These are phyloP conservation scores for Candida boleticola DNA, from an alignment of 805 yeast species.

Conservation along the genomic window DNA sequence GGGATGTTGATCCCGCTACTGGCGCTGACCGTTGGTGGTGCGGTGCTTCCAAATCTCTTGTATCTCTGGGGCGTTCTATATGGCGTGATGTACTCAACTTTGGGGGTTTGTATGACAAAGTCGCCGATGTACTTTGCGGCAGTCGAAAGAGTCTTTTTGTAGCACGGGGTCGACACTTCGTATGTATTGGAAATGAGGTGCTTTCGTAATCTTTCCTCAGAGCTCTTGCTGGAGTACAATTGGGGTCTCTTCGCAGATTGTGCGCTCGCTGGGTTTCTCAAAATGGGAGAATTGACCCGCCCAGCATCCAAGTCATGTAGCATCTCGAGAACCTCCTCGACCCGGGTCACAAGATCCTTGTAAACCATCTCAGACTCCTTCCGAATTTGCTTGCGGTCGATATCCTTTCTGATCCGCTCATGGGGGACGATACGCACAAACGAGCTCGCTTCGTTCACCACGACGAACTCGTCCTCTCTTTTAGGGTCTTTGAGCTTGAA, in stretches of 20 bases:
- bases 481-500: slow-evolving; percentile 1
- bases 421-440: slow-evolving; percentile 22
- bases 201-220: not conserved
- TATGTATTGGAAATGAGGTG: slow-evolving; percentile 4
- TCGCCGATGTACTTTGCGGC: slow-evolving; percentile 22
- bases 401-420: slow-evolving; percentile 4
- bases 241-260: slow-evolving; percentile 14
- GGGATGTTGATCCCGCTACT: slow-evolving; percentile 19
- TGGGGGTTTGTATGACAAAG: slow-evolving; percentile 15
- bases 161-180: slow-evolving; percentile 17
- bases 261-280: not conserved
- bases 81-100: slow-evolving; percentile 10
- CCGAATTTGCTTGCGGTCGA: slow-evolving; percentile 7
- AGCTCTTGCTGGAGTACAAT: slow-evolving; percentile 8
- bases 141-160: slow-evolving; percentile 18
- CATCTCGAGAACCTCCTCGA: slow-evolving; percentile 14
- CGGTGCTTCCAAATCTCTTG: slow-evolving; percentile 1
- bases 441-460: slow-evolving; percentile 21
- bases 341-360: slow-evolving; percentile 14
- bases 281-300: not conserved
- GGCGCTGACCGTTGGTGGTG: slow-evolving; percentile 1
- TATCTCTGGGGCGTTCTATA: slow-evolving; percentile 15
- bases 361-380: slow-evolving; percentile 14
- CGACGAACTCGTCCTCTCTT: slow-evolving; percentile 20
- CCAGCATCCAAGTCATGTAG: slow-evolving; percentile 11